Evolutionary conservation across 345 rosid genomes (phyloP).

Genomic region (Populus alba): DNA sequence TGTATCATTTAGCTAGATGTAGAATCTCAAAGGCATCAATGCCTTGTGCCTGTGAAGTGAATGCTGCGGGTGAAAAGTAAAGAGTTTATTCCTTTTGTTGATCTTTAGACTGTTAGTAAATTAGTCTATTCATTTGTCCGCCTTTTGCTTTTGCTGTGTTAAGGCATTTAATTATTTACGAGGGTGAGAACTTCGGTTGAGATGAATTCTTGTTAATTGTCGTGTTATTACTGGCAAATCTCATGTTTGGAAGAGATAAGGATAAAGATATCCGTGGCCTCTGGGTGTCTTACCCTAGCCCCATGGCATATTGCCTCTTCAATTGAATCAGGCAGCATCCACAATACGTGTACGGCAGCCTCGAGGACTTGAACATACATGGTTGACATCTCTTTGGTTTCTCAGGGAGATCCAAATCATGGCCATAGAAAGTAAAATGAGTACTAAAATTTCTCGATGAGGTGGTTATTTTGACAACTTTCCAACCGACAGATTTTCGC

Average conservation of each 20-base stretch:
- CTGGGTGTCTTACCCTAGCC: not conserved
- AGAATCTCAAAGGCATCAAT: slow-evolving; percentile 22
- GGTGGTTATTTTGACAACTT: not conserved
- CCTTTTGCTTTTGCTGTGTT: no score
- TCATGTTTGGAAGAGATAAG: not conserved
- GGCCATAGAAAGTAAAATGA: not conserved
- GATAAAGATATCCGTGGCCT: not conserved
- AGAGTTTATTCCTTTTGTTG: not conserved
- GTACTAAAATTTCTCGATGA: not conserved
- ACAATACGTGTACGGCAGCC: not conserved
- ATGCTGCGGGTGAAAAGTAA: slow-evolving; percentile 15
- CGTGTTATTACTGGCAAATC: not conserved
- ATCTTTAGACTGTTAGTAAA: not conserved
- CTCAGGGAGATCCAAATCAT: slow-evolving; percentile 3
- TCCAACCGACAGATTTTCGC: not conserved
- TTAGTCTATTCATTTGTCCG: not conserved
- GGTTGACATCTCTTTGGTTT: slow-evolving; percentile 7
- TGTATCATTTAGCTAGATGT: slow-evolving; percentile 20
- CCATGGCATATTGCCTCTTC: not conserved
- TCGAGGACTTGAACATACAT: not conserved
- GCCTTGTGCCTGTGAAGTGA: slow-evolving; percentile 17
- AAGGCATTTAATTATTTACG: not conserved
- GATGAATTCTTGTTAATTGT: not conserved
- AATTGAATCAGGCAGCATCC: not conserved
- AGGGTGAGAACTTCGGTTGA: not conserved